Evolutionary conservation across 2,329 filamentous ascomycete genomes (phyloP).

Genomic region (Ophiostoma sp.): DNA sequence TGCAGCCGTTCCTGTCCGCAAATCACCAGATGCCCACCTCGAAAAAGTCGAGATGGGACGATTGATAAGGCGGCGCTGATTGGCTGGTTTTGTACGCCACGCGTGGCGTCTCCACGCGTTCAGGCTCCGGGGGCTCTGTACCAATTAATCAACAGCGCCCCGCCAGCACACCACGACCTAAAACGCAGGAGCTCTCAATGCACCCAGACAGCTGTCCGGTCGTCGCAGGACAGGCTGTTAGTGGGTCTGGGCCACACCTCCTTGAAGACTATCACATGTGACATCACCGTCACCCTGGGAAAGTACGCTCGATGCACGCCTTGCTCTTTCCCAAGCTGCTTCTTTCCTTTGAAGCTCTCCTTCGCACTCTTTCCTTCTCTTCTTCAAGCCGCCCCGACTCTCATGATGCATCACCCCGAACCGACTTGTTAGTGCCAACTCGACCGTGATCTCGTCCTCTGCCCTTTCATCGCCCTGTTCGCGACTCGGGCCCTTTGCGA

Average conservation of each 20-base stretch:
- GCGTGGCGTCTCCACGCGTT: not conserved
- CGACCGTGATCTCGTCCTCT: not conserved
- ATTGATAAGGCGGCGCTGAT: not conserved
- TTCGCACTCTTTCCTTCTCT: not conserved
- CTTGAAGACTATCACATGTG: constrained; percentile 7
- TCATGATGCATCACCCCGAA: constrained; percentile 3
- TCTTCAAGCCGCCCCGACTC: not conserved
- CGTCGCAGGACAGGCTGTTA: not conserved
- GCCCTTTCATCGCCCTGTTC: not conserved
- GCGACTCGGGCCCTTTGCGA: not conserved
- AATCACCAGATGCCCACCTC: constrained; percentile 9
- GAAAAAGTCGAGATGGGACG: not conserved
- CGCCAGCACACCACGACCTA: not conserved
- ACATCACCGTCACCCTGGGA: not conserved
- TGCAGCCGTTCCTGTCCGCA: not conserved
- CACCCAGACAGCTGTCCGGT: not conserved
- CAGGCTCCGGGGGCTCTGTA: too few species aligned
- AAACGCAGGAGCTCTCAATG: constrained; percentile 5
- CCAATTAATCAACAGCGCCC: not conserved
- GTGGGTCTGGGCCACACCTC: constrained; percentile 3
- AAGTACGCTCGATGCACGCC: not conserved
- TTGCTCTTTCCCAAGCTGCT: too few species aligned
- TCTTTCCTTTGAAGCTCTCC: not conserved
- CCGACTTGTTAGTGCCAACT: not conserved
- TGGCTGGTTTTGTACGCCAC: not conserved